These are phyloP conservation scores for Plasmodium coatneyi DNA, from an alignment of 169 alveolate genomes.

Conservation along the genomic window DNA sequence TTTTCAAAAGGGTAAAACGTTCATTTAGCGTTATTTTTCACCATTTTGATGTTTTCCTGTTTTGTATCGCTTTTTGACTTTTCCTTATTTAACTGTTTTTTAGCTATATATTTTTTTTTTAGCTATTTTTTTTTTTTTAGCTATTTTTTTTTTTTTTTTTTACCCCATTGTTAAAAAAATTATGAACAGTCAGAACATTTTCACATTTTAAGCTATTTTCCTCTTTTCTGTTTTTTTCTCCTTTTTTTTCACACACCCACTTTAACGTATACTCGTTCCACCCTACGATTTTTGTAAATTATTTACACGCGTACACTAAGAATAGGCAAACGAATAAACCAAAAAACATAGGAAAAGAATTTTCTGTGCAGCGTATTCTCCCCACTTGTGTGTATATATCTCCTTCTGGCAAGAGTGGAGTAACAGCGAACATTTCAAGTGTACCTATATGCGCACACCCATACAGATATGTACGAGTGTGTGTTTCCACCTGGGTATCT, in stretches of 20 bases:
- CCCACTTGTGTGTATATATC: not conserved
- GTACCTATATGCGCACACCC: not conserved
- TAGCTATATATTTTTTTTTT: not conserved
- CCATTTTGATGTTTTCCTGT: not conserved
- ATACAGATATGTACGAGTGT: not conserved
- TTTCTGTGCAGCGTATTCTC: not conserved
- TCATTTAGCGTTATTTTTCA: not conserved
- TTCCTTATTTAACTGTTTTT: not conserved
- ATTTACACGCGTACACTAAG: not conserved
- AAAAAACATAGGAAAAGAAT: not conserved
- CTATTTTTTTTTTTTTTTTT: not conserved
- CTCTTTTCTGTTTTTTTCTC: not conserved
- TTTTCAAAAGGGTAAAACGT: not conserved
- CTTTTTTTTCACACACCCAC: not conserved
- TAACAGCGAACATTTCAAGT: not conserved
- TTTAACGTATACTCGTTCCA: not conserved
- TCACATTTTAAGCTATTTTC: not conserved
- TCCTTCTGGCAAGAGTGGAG: not conserved
- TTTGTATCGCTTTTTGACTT: not conserved
- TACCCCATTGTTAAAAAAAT: not conserved
- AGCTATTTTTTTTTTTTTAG: not conserved
- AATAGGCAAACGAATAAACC: not conserved
- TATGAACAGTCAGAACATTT: conserved; percentile 7
- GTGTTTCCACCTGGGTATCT: not conserved
- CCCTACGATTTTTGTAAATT: not conserved